Base-by-base conservation (phyloP, 192 early-diverging fungal species). In the Backusella circina region DNA sequence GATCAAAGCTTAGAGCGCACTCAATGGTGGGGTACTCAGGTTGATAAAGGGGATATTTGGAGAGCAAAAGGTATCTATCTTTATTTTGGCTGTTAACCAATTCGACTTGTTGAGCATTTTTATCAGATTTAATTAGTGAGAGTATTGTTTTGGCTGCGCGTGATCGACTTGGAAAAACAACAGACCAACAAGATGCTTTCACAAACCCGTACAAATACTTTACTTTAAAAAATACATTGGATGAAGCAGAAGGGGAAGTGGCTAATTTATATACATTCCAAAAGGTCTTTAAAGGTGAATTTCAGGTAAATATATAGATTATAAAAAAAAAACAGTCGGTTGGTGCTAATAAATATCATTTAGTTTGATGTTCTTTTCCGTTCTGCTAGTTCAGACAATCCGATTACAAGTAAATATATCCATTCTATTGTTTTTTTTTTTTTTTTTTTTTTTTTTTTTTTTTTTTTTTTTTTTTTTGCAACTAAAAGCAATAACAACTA, bases 241-340 rank as follows among this genome's bases (percentile, higher is more conserved):
- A 50, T 13, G 80, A 79, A 30, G 51, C 41, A n/a, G 77, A 77
- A 36, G 70, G 32, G 23, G 68, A 68, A 38, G 71, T 77, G 30
- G 76, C 88, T 15, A 91, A 90, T 69, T 75, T 91, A 7, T 70
- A 86, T 64, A 74, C 89, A 9, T 88, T 92, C 66, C 93, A 95
- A 75, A 88, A 90, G 65, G 79, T 86, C 32, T 80, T 92, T 50
- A 41, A 83, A 70, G 84, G 83, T 12, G 85, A 87, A 35, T 95
- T 95, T 70, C 77, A 90, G 81, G 91, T 91, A 80, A 65, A 61
- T 54, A 51, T 21, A 18, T 0, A 65, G 9, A 65, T n/a, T n/a
- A n/a, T n/a, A 65, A 13, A 65, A 31, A 5, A 5, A 10, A 3
- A 26, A 0, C 23, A 0, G 5, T 65, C 61, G 1, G 10, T 13